Percentiles rank a stretch among this genome's conserved stretches.
These are phyloP conservation scores for Haberlea rhodopensis DNA, from an alignment of 257 asterid genomes.

Conservation along the genomic window DNA sequence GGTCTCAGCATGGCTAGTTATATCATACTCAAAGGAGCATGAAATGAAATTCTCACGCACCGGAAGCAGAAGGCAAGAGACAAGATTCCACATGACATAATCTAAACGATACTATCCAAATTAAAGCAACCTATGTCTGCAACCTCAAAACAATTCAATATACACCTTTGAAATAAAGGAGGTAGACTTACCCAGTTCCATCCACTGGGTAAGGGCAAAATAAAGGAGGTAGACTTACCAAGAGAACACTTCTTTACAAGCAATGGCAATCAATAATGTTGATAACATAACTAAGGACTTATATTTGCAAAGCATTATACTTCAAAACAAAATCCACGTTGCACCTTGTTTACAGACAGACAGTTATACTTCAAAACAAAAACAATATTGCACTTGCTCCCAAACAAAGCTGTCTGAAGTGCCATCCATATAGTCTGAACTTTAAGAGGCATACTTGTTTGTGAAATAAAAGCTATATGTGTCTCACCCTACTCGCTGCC, in stretches of 20 bases:
- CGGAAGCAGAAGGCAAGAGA: background rate
- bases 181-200: background rate
- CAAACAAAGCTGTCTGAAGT: no score
- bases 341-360: no score
- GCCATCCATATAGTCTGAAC: no score
- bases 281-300: no score
- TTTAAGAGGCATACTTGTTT: no score
- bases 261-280: no score
- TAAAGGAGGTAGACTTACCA: no score
- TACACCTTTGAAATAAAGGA: background rate
- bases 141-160: background rate
- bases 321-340: no score
- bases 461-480: background rate
- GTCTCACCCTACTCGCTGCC: background rate
- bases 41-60: background rate
- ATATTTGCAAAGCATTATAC: no score
- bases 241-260: no score
- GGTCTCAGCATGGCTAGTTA: slow-evolving; percentile 17
- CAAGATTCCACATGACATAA: background rate
- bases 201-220: background rate
- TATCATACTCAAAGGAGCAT: slow-evolving; percentile 8
- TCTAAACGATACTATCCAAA: background rate
- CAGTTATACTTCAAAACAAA: no score
- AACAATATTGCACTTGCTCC: no score
- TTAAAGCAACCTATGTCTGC: background rate